Evolutionary conservation across 2,329 filamentous ascomycete genomes (phyloP).

Genomic region (Lizonia empirigonia): DNA sequence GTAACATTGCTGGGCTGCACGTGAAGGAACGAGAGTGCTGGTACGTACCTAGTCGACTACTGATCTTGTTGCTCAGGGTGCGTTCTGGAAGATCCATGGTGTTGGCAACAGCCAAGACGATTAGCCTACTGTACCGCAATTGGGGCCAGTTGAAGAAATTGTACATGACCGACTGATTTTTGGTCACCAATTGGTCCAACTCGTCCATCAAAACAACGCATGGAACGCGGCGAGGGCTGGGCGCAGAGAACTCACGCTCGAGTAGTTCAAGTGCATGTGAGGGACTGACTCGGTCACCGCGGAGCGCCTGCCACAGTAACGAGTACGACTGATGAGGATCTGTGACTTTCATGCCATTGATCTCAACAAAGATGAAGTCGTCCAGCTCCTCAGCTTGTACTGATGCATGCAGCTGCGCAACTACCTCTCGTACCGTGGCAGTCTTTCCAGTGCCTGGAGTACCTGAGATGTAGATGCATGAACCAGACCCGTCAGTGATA

Average conservation of each 20-base stretch:
- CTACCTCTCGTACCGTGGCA: conserved; percentile 93
- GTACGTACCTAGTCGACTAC: conserved; percentile 66
- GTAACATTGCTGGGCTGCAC: conserved; percentile 10
- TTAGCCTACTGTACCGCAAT: conserved; percentile 85
- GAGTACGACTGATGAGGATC: conserved; percentile 97
- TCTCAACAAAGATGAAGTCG: conserved; percentile 98
- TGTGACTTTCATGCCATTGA: conserved; percentile 99
- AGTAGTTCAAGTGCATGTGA: conserved; percentile 89
- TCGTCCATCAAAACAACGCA: conserved; percentile 99
- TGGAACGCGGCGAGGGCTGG: conserved; percentile 86
- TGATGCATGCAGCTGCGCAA: conserved; percentile 84
- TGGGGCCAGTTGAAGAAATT: conserved; percentile 99
- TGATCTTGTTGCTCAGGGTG: conserved; percentile 98
- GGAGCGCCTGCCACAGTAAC: conserved; percentile 92
- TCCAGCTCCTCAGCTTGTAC: conserved; percentile 91
- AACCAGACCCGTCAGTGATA: conserved; percentile 89
- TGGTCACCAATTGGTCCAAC: conserved; percentile 94
- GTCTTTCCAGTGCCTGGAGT: conserved; percentile 98
- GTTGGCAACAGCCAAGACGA: conserved; percentile 96
- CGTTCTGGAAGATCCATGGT: conserved; percentile 98
- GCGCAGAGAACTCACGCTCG: conserved; percentile 89
- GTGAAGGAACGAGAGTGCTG: background rate
- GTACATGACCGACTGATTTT: conserved; percentile 99
- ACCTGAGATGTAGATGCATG: conserved; percentile 99
- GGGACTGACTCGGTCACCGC: conserved; percentile 89